Percentiles rank a stretch among this genome's conserved stretches.
Conservation (phyloP, 495 filamentous ascomycete species). For the Daldinia bambusicola region DNA sequence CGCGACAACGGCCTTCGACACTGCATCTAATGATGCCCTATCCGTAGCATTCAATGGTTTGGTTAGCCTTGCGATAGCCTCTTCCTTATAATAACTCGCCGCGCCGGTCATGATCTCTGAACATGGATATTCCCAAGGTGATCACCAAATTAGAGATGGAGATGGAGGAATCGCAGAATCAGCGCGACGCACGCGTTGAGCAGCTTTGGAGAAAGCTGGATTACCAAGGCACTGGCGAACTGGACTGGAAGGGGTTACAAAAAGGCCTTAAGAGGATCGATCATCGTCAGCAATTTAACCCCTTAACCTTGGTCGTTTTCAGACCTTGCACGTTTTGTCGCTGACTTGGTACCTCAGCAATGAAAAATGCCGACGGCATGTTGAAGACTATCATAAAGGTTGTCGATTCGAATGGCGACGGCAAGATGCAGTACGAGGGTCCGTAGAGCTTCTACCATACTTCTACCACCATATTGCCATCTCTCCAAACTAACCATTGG, state of each 20-base stretch:
- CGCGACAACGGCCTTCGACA: conserved; percentile 22
- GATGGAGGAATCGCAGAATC: conserved; percentile 71
- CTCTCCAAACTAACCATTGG: conserved; percentile 1
- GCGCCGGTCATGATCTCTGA: conserved; percentile 50
- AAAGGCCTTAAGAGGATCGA: conserved; percentile 88
- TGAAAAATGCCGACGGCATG: conserved; percentile 94
- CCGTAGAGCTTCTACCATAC: conserved; percentile 18
- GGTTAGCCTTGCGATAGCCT: conserved; percentile 42
- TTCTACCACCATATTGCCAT: neutral
- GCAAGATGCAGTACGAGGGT: conserved; percentile 91
- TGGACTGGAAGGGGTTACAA: conserved; percentile 85
- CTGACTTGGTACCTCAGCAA: conserved; percentile 64
- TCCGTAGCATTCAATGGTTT: conserved; percentile 44
- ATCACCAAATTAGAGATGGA: conserved; percentile 55
- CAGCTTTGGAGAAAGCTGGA: conserved; percentile 84
- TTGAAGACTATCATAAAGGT: conserved; percentile 78
- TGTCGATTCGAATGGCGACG: conserved; percentile 88
- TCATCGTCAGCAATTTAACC: conserved; percentile 74
- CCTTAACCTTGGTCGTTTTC: conserved; percentile 18
- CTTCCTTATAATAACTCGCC: conserved; percentile 25
- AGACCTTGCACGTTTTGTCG: conserved; percentile 13
- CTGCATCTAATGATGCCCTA: conserved; percentile 48
- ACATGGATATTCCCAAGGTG: conserved; percentile 57
- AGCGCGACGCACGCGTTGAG: conserved; percentile 80
- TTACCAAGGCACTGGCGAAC: conserved; percentile 74